Evolutionary conservation across 805 yeast species (phyloP).

Genomic region (Ogataea ganodermae): DNA sequence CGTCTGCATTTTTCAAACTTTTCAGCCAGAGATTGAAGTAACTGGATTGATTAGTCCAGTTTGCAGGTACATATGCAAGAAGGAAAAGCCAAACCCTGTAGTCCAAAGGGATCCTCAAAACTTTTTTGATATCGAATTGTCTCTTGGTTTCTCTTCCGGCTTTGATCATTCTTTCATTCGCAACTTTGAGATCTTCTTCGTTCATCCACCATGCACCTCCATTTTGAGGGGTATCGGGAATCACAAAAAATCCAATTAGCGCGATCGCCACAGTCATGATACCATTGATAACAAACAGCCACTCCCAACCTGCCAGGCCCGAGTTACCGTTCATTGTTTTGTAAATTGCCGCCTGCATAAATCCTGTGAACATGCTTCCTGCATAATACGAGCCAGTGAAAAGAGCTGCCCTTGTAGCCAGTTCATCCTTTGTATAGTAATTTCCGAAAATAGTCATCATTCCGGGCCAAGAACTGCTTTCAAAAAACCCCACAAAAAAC

Average conservation of each 20-base stretch:
- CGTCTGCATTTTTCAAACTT: not conserved
- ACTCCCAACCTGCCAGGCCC: constrained; percentile 65
- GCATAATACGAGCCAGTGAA: constrained; percentile 63
- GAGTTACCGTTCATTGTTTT: constrained; percentile 45
- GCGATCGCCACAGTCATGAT: constrained; percentile 59
- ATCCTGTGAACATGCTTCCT: constrained; percentile 62
- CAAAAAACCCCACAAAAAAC: constrained; percentile 61
- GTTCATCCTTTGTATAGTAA: constrained; percentile 56
- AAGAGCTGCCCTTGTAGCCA: constrained; percentile 59
- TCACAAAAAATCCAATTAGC: constrained; percentile 52
- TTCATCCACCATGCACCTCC: constrained; percentile 31
- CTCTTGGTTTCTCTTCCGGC: not conserved
- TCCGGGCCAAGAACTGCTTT: constrained; percentile 49
- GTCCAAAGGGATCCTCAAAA: not conserved
- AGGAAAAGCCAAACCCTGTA: not conserved
- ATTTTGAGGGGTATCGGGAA: constrained; percentile 51
- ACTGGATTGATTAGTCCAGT: not conserved
- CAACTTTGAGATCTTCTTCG: constrained; percentile 6
- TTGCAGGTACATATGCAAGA: not conserved
- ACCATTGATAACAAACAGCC: constrained; percentile 69
- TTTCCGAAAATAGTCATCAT: constrained; percentile 46
- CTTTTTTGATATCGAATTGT: not conserved
- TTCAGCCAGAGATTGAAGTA: constrained; percentile 1
- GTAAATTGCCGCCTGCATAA: constrained; percentile 57
- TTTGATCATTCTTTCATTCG: not conserved